Conservation (phyloP, 352 stramenopile genomes). For the Globisporangium carolinianum region DNA sequence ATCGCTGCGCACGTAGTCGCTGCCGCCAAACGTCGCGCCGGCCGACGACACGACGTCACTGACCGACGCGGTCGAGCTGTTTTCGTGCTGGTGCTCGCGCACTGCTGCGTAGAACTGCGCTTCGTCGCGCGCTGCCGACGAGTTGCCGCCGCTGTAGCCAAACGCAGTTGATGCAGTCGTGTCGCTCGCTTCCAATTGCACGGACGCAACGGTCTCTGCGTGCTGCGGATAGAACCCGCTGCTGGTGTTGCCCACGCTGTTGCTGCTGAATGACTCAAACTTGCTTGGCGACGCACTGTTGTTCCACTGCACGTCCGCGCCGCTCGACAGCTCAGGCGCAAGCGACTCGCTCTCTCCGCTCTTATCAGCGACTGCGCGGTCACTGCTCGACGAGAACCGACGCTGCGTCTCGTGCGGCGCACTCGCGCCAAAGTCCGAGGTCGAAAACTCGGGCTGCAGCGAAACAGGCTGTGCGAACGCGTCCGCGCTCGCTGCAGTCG, state of each 20-base stretch:
- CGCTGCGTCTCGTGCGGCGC: slow-evolving; percentile 2
- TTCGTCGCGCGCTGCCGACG: slow-evolving; percentile 11
- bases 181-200: slow-evolving; percentile 3
- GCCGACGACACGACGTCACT: slow-evolving; percentile 50
- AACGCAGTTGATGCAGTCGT: slow-evolving; percentile 1
- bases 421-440: background rate
- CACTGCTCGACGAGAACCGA: background rate
- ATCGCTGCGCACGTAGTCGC: slow-evolving; percentile 57
- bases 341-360: too few species aligned
- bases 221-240: background rate
- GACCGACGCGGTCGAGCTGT: slow-evolving; percentile 54
- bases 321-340: too few species aligned
- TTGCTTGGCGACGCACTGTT: slow-evolving; percentile 6
- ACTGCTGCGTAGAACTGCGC: slow-evolving; percentile 14
- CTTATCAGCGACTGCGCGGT: too few species aligned
- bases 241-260: background rate
- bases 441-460: background rate
- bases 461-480: slow-evolving; percentile 5
- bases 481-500: background rate
- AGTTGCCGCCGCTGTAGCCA: slow-evolving; percentile 7
- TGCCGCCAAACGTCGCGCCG: slow-evolving; percentile 72
- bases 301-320: background rate
- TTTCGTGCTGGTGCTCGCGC: slow-evolving; percentile 15
- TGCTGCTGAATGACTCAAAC: slow-evolving; percentile 1
- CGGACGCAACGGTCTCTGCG: slow-evolving; percentile 2